Conservation (phyloP, 2,329 filamentous ascomycete genomes). For the Claviceps sp. region DNA sequence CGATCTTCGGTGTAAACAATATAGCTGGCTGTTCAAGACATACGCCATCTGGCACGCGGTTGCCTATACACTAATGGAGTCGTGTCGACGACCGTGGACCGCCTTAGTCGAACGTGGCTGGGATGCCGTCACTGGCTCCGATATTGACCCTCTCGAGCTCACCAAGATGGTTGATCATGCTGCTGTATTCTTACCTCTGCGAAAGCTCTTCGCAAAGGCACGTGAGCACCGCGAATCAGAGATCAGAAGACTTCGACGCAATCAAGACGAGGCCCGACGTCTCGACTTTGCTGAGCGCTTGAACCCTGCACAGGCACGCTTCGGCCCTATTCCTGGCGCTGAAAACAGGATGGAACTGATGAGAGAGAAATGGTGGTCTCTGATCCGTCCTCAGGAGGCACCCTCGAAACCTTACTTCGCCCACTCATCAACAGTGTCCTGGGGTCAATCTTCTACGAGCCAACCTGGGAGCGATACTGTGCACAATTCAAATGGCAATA, state of each 20-base stretch:
- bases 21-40: constrained; percentile 36
- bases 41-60: constrained; percentile 40
- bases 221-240: constrained; percentile 37
- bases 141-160: constrained; percentile 27
- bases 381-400: constrained; percentile 26
- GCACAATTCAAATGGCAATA: constrained; percentile 5
- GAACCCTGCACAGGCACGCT: constrained; percentile 29
- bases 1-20: constrained; percentile 34
- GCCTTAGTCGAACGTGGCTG: constrained; percentile 37
- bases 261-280: constrained; percentile 34
- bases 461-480: constrained; percentile 7
- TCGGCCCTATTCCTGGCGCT: constrained; percentile 33
- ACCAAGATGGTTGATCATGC: constrained; percentile 31
- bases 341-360: constrained; percentile 32
- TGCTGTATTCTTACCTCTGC: constrained; percentile 39
- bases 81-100: constrained; percentile 33
- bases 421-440: neutral
- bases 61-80: constrained; percentile 34
- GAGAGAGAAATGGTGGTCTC: constrained; percentile 35
- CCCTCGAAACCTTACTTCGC: neutral
- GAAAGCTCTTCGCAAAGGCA: constrained; percentile 39
- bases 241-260: constrained; percentile 31
- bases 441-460: constrained; percentile 1
- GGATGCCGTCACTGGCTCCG: constrained; percentile 29
- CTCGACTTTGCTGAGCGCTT: constrained; percentile 36